Evolutionary conservation across 2,329 filamentous ascomycete genomes (phyloP).

Genomic region (Aspergillus novoparasiticus): DNA sequence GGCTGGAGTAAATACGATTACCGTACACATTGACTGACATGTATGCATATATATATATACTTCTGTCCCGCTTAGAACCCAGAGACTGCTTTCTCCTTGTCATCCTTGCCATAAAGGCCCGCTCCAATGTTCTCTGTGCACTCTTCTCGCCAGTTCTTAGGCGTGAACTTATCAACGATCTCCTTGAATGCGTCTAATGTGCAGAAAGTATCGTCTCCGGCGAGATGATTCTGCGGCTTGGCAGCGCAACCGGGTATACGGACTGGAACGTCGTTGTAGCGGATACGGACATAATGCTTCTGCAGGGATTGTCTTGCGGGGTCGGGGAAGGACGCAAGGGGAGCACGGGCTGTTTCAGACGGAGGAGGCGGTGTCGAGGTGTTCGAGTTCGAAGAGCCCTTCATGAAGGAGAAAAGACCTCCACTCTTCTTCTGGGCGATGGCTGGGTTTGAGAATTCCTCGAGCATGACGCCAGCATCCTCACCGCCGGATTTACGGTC

Average conservation of each 20-base stretch:
- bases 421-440: conserved; percentile 28
- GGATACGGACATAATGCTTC: conserved; percentile 82
- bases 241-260: conserved; percentile 77
- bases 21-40: not conserved
- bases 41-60: not conserved
- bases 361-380: conserved; percentile 21
- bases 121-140: conserved; percentile 62
- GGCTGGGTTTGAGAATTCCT: conserved; percentile 28
- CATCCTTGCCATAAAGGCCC: conserved; percentile 52
- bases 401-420: conserved; percentile 36
- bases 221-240: conserved; percentile 74
- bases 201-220: conserved; percentile 86
- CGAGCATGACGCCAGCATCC: conserved; percentile 24
- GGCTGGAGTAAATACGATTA: not conserved
- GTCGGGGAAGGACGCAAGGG: conserved; percentile 33
- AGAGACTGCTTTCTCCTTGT: conserved; percentile 38
- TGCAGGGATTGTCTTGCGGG: conserved; percentile 30
- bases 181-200: conserved; percentile 90
- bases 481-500: conserved; percentile 3
- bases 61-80: conserved; percentile 36
- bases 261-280: conserved; percentile 87
- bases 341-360: conserved; percentile 37
- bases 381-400: conserved; percentile 25
- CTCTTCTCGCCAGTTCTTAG: conserved; percentile 71
- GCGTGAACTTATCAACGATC: conserved; percentile 88